A percentile compares a stretch with the other conserved stretches of the same genome.
phyloP scores from a whole-genome alignment of 2,329 filamentous ascomycete genomes.

The Penicillium palitans region DNA sequence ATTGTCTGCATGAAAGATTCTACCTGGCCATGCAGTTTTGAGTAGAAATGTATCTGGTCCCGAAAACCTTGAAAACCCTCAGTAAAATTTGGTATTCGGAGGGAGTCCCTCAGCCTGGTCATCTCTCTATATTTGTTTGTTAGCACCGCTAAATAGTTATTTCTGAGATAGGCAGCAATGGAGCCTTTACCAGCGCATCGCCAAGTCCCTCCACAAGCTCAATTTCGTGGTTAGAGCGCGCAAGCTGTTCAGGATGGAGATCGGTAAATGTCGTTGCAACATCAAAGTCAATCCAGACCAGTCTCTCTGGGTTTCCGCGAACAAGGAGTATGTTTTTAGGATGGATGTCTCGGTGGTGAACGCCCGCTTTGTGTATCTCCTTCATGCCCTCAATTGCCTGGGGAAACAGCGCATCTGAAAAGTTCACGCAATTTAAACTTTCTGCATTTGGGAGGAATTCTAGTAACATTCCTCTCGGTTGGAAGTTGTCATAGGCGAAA shows the following conservation, averaged over 20 bases:
- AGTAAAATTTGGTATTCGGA: slow-evolving; percentile 24
- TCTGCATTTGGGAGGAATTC: slow-evolving; percentile 20
- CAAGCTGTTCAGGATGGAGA: slow-evolving; percentile 7
- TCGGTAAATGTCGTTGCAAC: slow-evolving; percentile 23
- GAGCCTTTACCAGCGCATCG: slow-evolving; percentile 11
- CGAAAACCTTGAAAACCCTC: neutral
- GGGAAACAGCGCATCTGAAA: slow-evolving; percentile 16
- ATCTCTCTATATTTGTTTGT: slow-evolving; percentile 17
- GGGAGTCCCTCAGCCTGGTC: slow-evolving; percentile 23
- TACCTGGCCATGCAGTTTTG: no score
- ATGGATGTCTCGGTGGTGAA: slow-evolving; percentile 24
- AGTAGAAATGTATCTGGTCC: rapidly evolving
- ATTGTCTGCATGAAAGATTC: no score
- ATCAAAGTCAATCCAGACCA: slow-evolving; percentile 30
- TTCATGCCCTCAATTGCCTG: slow-evolving; percentile 23
- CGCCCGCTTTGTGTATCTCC: slow-evolving; percentile 20
- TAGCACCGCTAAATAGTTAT: neutral
- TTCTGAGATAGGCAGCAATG: neutral
- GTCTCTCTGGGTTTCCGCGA: slow-evolving; percentile 15
- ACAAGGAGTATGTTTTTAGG: slow-evolving; percentile 23
- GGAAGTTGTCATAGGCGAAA: slow-evolving; percentile 22
- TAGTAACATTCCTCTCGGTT: slow-evolving; percentile 19
- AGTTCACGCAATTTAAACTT: slow-evolving; percentile 22
- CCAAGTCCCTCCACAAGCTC: slow-evolving; percentile 18
- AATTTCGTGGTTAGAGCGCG: slow-evolving; percentile 17